phyloP scores from a whole-genome alignment of 2,329 filamentous ascomycete genomes.

The Penicillium sp. region DNA sequence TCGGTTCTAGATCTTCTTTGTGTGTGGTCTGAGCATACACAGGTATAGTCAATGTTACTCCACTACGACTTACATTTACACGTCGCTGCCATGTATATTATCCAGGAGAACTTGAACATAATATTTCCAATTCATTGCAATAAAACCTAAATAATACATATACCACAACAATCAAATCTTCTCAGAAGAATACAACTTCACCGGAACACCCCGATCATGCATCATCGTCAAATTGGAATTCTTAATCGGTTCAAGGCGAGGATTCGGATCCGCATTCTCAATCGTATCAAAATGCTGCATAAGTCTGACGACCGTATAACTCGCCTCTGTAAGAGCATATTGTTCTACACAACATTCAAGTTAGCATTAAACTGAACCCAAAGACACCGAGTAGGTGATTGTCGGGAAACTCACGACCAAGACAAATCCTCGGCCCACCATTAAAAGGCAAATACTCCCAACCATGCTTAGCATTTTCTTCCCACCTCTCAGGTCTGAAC shows the following conservation, averaged over 20 bases:
- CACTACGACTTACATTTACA: no score
- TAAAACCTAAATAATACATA: neutral
- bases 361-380: no score
- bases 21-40: no score
- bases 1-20: no score
- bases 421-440: constrained; percentile 44
- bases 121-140: no score
- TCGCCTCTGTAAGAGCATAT: constrained; percentile 49
- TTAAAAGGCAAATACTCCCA: constrained; percentile 48
- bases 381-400: no score
- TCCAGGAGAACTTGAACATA: no score
- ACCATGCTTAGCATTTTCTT: constrained; percentile 37
- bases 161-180: constrained; percentile 3
- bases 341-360: constrained; percentile 37
- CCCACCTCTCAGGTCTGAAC: constrained; percentile 58
- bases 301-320: constrained; percentile 43
- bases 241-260: constrained; percentile 34
- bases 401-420: constrained; percentile 38
- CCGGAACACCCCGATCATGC: constrained; percentile 35
- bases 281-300: constrained; percentile 43
- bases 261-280: constrained; percentile 38
- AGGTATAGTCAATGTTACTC: no score
- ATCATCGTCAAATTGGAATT: constrained; percentile 36
- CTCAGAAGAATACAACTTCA: constrained; percentile 30
- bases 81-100: no score